Conservation (phyloP, 2,329 filamentous ascomycete genomes). For the Fusarium sulawesiense region DNA sequence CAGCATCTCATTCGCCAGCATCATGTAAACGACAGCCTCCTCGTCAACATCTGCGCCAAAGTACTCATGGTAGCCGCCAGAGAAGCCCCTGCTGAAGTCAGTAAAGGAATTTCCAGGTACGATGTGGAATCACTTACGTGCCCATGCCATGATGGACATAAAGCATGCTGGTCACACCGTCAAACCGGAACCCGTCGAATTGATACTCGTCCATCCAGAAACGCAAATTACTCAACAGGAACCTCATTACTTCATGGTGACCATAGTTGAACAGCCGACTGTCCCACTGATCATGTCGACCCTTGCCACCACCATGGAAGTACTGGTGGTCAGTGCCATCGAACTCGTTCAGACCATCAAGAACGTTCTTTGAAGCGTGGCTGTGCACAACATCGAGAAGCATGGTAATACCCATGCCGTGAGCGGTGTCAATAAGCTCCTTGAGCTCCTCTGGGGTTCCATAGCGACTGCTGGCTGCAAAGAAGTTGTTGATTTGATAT, state of each 20-base stretch:
- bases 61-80: conserved; percentile 97
- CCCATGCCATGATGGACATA: conserved; percentile 97
- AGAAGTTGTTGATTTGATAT: conserved; percentile 99
- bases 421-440: conserved; percentile 94
- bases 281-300: conserved; percentile 93
- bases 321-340: conserved; percentile 96
- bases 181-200: conserved; percentile 97
- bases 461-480: conserved; percentile 95
- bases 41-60: conserved; percentile 91
- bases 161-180: conserved; percentile 98
- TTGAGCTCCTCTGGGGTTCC: conserved; percentile 94
- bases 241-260: conserved; percentile 92
- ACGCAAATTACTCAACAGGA: conserved; percentile 91
- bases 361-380: conserved; percentile 96
- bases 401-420: conserved; percentile 89
- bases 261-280: conserved; percentile 98
- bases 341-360: conserved; percentile 95
- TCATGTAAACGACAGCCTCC: conserved; percentile 93
- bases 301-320: conserved; percentile 88
- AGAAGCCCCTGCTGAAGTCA: conserved; percentile 77
- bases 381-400: conserved; percentile 97
- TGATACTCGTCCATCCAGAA: conserved; percentile 99
- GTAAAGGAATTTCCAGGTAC: not conserved
- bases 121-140: conserved; percentile 70
- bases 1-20: conserved; percentile 96